Evolutionary conservation across 192 early-diverging fungal species (phyloP).

Genomic region (Podila horticola): DNA sequence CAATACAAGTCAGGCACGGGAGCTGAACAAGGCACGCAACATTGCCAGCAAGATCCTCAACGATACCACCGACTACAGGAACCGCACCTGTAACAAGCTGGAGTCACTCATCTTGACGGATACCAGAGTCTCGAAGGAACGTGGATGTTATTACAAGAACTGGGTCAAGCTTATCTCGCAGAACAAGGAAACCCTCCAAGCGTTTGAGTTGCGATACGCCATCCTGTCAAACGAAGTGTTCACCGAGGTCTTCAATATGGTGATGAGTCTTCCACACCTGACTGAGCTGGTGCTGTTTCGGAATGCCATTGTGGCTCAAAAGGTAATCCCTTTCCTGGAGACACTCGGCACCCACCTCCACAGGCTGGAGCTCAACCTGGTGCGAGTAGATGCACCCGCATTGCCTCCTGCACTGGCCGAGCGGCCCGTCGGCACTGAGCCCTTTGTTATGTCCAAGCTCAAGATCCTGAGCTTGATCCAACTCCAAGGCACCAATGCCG

Average conservation of each 20-base stretch:
- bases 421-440: slow-evolving; percentile 1
- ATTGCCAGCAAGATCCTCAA: slow-evolving; percentile 19
- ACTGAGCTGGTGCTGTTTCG: slow-evolving; percentile 17
- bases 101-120: slow-evolving; percentile 32
- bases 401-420: background rate
- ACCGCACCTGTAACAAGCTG: slow-evolving; percentile 12
- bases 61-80: slow-evolving; percentile 18
- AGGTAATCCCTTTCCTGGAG: slow-evolving; percentile 17
- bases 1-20: background rate
- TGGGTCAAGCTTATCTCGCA: slow-evolving; percentile 18
- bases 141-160: slow-evolving; percentile 25
- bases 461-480: slow-evolving; percentile 11
- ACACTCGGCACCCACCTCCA: slow-evolving; percentile 15
- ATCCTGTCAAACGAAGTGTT: slow-evolving; percentile 15
- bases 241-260: slow-evolving; percentile 16
- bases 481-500: slow-evolving; percentile 1
- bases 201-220: slow-evolving; percentile 23
- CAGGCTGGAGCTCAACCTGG: slow-evolving; percentile 24
- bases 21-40: slow-evolving; percentile 21
- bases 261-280: slow-evolving; percentile 1
- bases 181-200: slow-evolving; percentile 8
- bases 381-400: slow-evolving; percentile 14
- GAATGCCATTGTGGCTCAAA: slow-evolving; percentile 18
- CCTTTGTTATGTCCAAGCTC: slow-evolving; percentile 18
- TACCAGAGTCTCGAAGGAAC: slow-evolving; percentile 14